Evolutionary conservation across 1,139 yeast species (phyloP).

Genomic region (Candida tropicalis): DNA sequence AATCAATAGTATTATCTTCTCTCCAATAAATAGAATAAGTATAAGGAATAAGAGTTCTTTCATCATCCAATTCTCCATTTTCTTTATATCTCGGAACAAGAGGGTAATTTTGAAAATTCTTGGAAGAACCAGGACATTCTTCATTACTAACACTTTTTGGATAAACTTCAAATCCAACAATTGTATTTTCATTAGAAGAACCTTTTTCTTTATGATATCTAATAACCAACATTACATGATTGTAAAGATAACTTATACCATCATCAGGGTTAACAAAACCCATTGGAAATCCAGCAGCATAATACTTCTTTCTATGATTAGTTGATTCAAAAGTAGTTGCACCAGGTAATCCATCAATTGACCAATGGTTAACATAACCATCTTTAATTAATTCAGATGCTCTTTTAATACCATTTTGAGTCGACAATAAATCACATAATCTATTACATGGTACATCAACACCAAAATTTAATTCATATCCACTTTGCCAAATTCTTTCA

Average conservation of each 20-base stretch:
- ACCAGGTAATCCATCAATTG: conserved; percentile 82
- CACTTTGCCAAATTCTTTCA: conserved; percentile 77
- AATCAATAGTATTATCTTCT: conserved; percentile 69
- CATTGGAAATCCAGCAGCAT: conserved; percentile 85
- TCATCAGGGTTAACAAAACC: conserved; percentile 62
- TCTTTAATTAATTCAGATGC: conserved; percentile 66
- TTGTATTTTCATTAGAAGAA: conserved; percentile 47
- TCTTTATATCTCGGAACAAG: conserved; percentile 28
- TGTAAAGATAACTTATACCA: conserved; percentile 63
- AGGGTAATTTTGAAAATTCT: conserved; percentile 56
- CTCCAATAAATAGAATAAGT: conserved; percentile 91
- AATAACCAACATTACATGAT: conserved; percentile 80
- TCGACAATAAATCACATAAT: conserved; percentile 65
- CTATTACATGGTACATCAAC: conserved; percentile 65
- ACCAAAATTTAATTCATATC: conserved; percentile 62
- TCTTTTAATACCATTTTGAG: conserved; percentile 49
- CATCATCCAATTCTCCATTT: conserved; percentile 21
- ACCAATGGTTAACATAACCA: conserved; percentile 84
- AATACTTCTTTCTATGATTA: conserved; percentile 62
- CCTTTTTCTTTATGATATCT: conserved; percentile 62
- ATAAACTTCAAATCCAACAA: conserved; percentile 90
- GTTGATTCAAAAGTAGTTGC: conserved; percentile 81
- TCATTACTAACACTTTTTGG: conserved; percentile 76
- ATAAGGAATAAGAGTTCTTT: conserved; percentile 58
- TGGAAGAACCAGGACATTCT: conserved; percentile 71